A percentile compares a stretch with the other conserved stretches of the same genome.
Evolutionary conservation across 2,329 filamentous ascomycete genomes (phyloP).

Genomic region (Bipolaris zeicola): DNA sequence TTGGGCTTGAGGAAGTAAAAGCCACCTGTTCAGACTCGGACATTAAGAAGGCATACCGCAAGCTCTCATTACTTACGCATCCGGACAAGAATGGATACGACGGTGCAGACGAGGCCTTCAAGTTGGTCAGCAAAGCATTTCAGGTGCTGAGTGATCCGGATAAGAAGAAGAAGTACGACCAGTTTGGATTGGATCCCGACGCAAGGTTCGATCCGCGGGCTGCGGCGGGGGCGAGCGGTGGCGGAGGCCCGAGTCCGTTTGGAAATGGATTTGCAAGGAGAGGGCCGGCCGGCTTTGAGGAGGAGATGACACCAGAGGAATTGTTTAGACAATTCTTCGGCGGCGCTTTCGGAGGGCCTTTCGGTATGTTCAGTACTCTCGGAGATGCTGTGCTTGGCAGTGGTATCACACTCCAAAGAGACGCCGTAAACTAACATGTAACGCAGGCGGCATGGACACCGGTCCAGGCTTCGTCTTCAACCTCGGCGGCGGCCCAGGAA

Average conservation of each 20-base stretch:
- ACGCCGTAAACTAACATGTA: neutral
- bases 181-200: slow-evolving; percentile 90
- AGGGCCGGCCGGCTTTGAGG: slow-evolving; percentile 73
- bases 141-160: slow-evolving; percentile 91
- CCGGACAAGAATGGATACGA: slow-evolving; percentile 98
- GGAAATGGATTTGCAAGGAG: slow-evolving; percentile 60
- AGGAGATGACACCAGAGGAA: slow-evolving; percentile 94
- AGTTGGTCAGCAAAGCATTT: slow-evolving; percentile 94
- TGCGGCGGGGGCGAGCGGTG: slow-evolving; percentile 47
- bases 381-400: neutral
- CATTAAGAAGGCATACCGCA: slow-evolving; percentile 97
- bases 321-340: slow-evolving; percentile 98
- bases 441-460: slow-evolving; percentile 67
- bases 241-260: slow-evolving; percentile 65
- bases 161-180: slow-evolving; percentile 87
- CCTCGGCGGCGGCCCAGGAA: slow-evolving; percentile 85
- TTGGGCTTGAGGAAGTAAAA: slow-evolving; percentile 71
- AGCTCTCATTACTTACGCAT: slow-evolving; percentile 91
- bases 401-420: neutral
- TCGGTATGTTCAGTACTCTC: slow-evolving; percentile 58
- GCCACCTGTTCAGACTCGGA: slow-evolving; percentile 75
- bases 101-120: slow-evolving; percentile 96
- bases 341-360: slow-evolving; percentile 69
- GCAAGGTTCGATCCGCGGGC: slow-evolving; percentile 74
- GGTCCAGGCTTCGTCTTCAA: slow-evolving; percentile 95